Evolutionary conservation across 139 green algal genomes (phyloP).

Genomic region (Trebouxia sp.): DNA sequence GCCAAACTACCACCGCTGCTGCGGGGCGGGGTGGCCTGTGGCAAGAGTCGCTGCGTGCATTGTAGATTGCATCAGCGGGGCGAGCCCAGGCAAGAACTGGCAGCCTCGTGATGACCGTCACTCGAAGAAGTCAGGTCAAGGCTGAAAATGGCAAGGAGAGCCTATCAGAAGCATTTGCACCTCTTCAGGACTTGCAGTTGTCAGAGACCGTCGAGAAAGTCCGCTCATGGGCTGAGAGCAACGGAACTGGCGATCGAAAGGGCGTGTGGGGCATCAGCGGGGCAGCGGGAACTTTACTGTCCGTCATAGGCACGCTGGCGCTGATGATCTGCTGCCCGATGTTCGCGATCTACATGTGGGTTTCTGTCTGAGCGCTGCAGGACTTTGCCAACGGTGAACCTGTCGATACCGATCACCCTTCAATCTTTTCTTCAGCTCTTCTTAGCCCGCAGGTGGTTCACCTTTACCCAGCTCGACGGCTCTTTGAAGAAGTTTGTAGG

Average conservation of each 20-base stretch:
- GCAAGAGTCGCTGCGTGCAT: too few relatives aligned
- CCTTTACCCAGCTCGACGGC: conserved; percentile 42
- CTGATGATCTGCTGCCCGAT: conserved; percentile 46
- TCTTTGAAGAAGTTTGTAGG: conserved; percentile 27
- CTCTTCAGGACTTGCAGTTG: not conserved
- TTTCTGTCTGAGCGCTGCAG: not conserved
- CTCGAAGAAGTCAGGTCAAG: not conserved
- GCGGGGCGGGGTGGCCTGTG: too few relatives aligned
- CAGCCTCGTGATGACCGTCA: not conserved
- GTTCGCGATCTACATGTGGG: conserved; percentile 51
- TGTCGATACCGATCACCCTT: not conserved
- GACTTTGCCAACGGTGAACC: not conserved
- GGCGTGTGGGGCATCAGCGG: conserved; percentile 45
- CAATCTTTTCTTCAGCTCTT: too few relatives aligned
- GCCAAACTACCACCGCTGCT: too few relatives aligned
- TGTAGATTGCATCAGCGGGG: too few relatives aligned
- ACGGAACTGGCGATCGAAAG: conserved; percentile 30
- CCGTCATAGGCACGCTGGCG: conserved; percentile 35
- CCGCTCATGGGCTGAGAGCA: conserved; percentile 36
- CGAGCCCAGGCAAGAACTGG: too few relatives aligned
- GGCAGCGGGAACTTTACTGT: conserved; percentile 29
- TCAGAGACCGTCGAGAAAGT: not conserved
- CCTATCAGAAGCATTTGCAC: not conserved
- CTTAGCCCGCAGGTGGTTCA: conserved; percentile 41
- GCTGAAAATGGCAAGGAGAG: not conserved